Evolutionary conservation across 2,329 filamentous ascomycete species (phyloP), one percentile per base, ranked within the genome.

Genomic region (Fusarium sp.): DNA sequence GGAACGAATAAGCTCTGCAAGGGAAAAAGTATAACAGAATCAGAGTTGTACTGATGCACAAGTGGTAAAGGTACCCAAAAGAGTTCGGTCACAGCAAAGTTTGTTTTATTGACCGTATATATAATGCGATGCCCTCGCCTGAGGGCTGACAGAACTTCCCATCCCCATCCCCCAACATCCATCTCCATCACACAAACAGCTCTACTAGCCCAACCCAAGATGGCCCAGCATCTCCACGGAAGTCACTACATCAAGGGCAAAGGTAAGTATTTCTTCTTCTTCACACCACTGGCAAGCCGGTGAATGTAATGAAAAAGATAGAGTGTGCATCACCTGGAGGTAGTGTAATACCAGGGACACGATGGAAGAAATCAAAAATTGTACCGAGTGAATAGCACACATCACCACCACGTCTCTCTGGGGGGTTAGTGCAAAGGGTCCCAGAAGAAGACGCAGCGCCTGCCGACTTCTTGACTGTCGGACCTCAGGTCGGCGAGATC

Each of bases 261-360:
- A 15, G 15, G n/a, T 9, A 38, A 38, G 8, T 12, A 24, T 58
- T 46, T 46, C 24, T 59, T 46, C 30, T 59, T 59, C 52, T 60
- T 60, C 20, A 15, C 41, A 46, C 30, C 41, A 58, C 24, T 16
- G 9, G 52, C 57, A 46, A 60, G 57, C 52, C 41, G 18, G 11
- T 58, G 30, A 58, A 58, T 60, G 52, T 20, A 58, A 60, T 58
- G 20, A 58, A 58, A 59, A 55, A 32, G 1, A 32, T 20, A 27
- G 18, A n/a, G 15, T 24, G 13, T 29, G 30, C 20, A 45, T 58
- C 41, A 58, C 43, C 52, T 25, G 22, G 52, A 47, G 40, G 44
- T 46, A 58, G 29, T 58, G 52, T 34, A 60, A 60, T 40, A 40
- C 48, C 24, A 52, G 32, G 32, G 22, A 40, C 24, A 43, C 53